Evolutionary conservation across 192 early-diverging fungal genomes (phyloP).

Genomic region (Umbelopsis sp.): DNA sequence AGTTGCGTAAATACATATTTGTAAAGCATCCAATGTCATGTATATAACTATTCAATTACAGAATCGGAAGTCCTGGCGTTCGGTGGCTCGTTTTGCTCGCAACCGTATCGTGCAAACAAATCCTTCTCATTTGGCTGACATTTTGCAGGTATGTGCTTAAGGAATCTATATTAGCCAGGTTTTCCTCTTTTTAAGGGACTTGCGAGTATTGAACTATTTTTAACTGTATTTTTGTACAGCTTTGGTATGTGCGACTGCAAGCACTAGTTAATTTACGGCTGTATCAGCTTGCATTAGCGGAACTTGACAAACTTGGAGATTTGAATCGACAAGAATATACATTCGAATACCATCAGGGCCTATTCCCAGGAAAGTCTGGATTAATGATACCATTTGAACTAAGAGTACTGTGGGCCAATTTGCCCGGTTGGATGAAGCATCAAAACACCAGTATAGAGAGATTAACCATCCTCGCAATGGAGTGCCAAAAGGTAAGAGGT

Average conservation of each 20-base stretch:
- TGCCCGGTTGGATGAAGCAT: slow-evolving; percentile 44
- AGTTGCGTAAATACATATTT: background rate
- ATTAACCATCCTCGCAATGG: slow-evolving; percentile 40
- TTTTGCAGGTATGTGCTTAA: slow-evolving; percentile 46
- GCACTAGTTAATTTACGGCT: slow-evolving; percentile 48
- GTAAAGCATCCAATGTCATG: background rate
- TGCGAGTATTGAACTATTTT: background rate
- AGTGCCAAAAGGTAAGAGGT: slow-evolving; percentile 43
- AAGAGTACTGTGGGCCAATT: slow-evolving; percentile 42
- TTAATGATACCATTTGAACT: slow-evolving; percentile 55
- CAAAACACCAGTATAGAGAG: slow-evolving; percentile 44
- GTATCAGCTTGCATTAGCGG: slow-evolving; percentile 54
- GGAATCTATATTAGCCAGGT: too few species aligned
- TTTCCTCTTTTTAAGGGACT: too few species aligned
- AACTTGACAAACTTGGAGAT: slow-evolving; percentile 53
- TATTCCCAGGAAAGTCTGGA: slow-evolving; percentile 39
- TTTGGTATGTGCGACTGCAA: slow-evolving; percentile 53
- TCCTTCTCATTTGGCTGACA: slow-evolving; percentile 34
- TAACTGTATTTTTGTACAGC: slow-evolving; percentile 24
- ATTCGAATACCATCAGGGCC: slow-evolving; percentile 32
- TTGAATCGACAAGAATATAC: slow-evolving; percentile 42
- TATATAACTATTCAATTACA: slow-evolving; percentile 11
- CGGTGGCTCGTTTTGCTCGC: slow-evolving; percentile 47
- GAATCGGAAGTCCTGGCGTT: slow-evolving; percentile 54
- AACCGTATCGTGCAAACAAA: slow-evolving; percentile 43